Conservation (phyloP, 345 rosid genomes). For the Murraya paniculata region DNA sequence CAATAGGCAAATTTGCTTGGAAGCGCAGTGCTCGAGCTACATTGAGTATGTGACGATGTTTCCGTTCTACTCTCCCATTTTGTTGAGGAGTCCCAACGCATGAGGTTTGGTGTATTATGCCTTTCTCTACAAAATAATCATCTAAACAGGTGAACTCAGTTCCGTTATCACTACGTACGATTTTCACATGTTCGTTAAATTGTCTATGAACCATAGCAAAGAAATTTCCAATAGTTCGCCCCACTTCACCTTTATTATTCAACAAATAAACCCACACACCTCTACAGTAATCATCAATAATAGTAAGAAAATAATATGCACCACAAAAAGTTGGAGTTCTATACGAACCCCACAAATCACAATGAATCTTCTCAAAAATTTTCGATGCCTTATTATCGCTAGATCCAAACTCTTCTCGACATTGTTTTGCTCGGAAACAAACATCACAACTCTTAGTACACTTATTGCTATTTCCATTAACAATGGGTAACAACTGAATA, state of each 20-base stretch:
- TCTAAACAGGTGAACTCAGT: slow-evolving; percentile 2
- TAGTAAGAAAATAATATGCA: neutral
- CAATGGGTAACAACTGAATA: too few relatives aligned
- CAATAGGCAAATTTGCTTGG: neutral
- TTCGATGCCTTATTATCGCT: neutral
- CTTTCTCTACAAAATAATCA: neutral
- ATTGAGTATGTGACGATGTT: neutral
- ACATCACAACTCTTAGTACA: neutral
- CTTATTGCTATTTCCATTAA: too few relatives aligned
- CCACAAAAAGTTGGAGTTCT: neutral
- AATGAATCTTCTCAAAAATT: neutral
- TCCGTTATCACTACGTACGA: slow-evolving; percentile 7
- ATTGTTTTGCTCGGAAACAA: neutral
- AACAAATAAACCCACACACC: slow-evolving; percentile 8
- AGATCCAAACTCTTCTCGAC: neutral
- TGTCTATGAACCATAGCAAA: neutral
- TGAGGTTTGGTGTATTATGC: neutral
- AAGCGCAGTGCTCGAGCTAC: neutral
- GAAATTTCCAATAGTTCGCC: neutral
- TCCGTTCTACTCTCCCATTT: neutral
- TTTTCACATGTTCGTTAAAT: neutral
- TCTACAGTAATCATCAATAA: neutral
- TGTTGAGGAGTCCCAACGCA: neutral
- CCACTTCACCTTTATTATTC: slow-evolving; percentile 9
- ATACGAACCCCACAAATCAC: neutral